These are phyloP conservation scores for Phyllachora maydis DNA, from an alignment of 2,329 filamentous ascomycete genomes.

Conservation along the genomic window DNA sequence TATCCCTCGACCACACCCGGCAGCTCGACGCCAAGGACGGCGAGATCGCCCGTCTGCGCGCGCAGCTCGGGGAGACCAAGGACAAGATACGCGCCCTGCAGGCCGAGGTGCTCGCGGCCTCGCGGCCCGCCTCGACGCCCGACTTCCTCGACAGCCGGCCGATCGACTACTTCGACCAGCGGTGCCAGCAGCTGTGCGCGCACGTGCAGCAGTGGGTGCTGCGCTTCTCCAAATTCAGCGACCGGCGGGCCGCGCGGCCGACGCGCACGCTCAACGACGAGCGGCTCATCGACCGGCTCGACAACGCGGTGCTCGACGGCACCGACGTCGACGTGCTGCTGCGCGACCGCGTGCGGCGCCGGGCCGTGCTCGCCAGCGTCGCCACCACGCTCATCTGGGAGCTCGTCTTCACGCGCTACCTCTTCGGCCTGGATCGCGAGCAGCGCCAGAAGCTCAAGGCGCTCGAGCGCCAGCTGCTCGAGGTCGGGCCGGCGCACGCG, in stretches of 20 bases:
- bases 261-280: constrained; percentile 76
- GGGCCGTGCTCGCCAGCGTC: constrained; percentile 96
- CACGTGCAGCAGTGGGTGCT: constrained; percentile 96
- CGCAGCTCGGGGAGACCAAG: constrained; percentile 56
- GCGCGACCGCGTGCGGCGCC: constrained; percentile 65
- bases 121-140: constrained; percentile 32
- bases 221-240: constrained; percentile 94
- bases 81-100: constrained; percentile 37
- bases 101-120: constrained; percentile 33
- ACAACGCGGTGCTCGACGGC: constrained; percentile 86
- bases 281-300: constrained; percentile 81
- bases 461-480: constrained; percentile 74
- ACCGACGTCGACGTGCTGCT: constrained; percentile 82
- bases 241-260: constrained; percentile 68
- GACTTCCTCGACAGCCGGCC: constrained; percentile 64
- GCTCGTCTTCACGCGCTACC: constrained; percentile 90
- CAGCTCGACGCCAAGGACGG: constrained; percentile 64
- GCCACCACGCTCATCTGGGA: constrained; percentile 99
- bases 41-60: constrained; percentile 59
- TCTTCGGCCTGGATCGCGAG: constrained; percentile 96
- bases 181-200: constrained; percentile 85
- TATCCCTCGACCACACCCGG: constrained; percentile 14
- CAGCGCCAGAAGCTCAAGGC: constrained; percentile 95
- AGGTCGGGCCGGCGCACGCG: constrained; percentile 73
- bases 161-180: constrained; percentile 87